A percentile compares a stretch with the other conserved stretches of the same genome.
These are phyloP conservation scores for Candida ulmi DNA, from an alignment of 805 yeast species.

Conservation along the genomic window DNA sequence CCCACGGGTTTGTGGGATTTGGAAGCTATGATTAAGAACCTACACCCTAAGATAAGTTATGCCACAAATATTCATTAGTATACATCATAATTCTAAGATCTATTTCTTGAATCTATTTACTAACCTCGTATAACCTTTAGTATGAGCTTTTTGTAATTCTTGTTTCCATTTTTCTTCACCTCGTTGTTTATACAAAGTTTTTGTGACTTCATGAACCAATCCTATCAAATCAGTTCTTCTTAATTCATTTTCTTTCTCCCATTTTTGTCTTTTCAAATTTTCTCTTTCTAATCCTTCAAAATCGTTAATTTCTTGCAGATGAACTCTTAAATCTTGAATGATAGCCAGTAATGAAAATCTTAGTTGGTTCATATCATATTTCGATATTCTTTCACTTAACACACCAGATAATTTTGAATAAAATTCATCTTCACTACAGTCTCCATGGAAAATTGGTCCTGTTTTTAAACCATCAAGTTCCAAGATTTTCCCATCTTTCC, in stretches of 20 bases:
- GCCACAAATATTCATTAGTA: constrained; percentile 31
- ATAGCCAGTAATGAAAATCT: constrained; percentile 53
- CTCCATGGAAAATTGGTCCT: constrained; percentile 49
- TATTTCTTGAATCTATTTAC: neutral
- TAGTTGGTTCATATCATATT: constrained; percentile 41
- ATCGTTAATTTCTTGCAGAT: constrained; percentile 35
- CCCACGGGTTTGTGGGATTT: constrained; percentile 27
- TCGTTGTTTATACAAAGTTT: constrained; percentile 30
- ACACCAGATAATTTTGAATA: constrained; percentile 37
- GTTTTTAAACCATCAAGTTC: constrained; percentile 60
- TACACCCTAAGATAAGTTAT: too few relatives aligned
- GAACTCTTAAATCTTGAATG: constrained; percentile 42
- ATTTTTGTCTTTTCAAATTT: constrained; percentile 39
- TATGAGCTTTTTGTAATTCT: constrained; percentile 24
- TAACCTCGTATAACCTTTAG: constrained; percentile 3
- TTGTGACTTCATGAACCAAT: constrained; percentile 40
- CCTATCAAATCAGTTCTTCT: constrained; percentile 51
- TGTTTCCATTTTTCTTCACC: constrained; percentile 35
- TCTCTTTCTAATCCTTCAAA: constrained; percentile 33
- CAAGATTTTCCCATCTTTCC: constrained; percentile 37
- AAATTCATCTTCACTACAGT: constrained; percentile 38
- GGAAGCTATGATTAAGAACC: constrained; percentile 7
- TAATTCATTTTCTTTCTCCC: constrained; percentile 50
- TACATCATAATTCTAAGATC: too few relatives aligned
- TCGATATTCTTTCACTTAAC: constrained; percentile 39